Conservation (phyloP, 2,329 filamentous ascomycete genomes). For the Cercospora berteroae region DNA sequence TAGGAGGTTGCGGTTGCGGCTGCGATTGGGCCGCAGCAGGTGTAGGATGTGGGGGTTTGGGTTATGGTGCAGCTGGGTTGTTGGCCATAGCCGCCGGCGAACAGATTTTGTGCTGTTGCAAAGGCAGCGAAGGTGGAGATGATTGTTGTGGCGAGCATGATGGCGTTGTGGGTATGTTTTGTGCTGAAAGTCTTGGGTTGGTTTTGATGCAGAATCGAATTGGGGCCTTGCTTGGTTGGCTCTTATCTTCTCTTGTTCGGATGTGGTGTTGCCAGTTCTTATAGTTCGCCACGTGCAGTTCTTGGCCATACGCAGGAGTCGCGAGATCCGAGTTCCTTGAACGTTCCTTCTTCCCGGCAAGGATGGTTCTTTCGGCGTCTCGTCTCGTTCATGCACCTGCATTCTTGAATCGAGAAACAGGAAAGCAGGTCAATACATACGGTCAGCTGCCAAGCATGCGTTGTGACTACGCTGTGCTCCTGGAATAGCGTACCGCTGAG, state of each 20-base stretch:
- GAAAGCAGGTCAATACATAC: not conserved
- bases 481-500: conserved; percentile 5
- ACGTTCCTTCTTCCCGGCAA: not conserved
- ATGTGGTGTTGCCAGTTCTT: not conserved
- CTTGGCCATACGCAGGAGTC: conserved; percentile 1
- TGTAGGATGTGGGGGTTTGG: conserved; percentile 18
- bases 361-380: not conserved
- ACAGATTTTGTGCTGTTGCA: not conserved
- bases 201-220: not conserved
- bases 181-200: not conserved
- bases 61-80: conserved; percentile 15
- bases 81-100: not conserved
- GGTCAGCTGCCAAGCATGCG: conserved; percentile 8
- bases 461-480: conserved; percentile 1
- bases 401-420: conserved; percentile 8
- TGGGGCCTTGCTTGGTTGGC: not conserved
- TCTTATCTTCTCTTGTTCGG: not conserved
- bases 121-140: not conserved
- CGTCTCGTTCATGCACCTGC: conserved; percentile 2
- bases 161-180: not conserved
- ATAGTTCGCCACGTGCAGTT: not conserved
- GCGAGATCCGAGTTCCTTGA: not conserved
- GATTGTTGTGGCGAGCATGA: not conserved
- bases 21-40: conserved; percentile 20
- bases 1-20: conserved; percentile 14